A percentile compares a stretch with the other conserved stretches of the same genome.
phyloP scores from a whole-genome alignment of 345 rosid genomes.

The Populus alba region DNA sequence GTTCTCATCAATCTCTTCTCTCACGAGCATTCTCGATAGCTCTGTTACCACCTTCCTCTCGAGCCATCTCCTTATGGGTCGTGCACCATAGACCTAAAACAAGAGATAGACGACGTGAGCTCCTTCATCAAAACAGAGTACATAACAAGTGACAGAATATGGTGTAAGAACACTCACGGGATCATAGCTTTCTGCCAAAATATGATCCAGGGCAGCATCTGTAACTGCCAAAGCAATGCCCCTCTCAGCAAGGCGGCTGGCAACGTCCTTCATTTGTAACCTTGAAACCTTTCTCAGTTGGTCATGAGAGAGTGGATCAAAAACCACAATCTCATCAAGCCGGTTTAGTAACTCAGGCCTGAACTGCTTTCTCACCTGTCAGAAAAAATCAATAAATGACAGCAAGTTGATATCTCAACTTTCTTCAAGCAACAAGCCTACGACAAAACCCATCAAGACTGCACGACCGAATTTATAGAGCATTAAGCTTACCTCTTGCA shows the following conservation, averaged over 20 bases:
- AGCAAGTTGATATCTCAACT: background rate
- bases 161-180: conserved; percentile 53
- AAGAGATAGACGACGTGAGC: background rate
- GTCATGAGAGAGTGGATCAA: conserved; percentile 88
- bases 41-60: conserved; percentile 90
- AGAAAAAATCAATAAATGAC: background rate
- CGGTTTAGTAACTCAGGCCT: conserved; percentile 84
- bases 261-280: conserved; percentile 82
- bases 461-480: background rate
- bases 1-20: conserved; percentile 86
- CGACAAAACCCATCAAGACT: no score
- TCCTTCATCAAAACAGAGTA: background rate
- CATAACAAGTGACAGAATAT: fast-evolving
- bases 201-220: conserved; percentile 68
- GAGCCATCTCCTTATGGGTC: conserved; percentile 93
- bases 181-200: conserved; percentile 72
- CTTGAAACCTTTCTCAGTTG: conserved; percentile 78
- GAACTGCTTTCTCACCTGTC: conserved; percentile 71
- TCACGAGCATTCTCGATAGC: conserved; percentile 74
- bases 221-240: conserved; percentile 85
- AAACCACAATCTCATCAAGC: conserved; percentile 84
- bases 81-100: conserved; percentile 75
- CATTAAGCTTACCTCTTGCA: conserved; percentile 56
- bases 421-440: no score
- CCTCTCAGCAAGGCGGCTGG: conserved; percentile 73